A percentile compares a stretch with the other conserved stretches of the same genome.
Conservation (phyloP, 208 protist genomes). For the Trypanosoma mega region DNA sequence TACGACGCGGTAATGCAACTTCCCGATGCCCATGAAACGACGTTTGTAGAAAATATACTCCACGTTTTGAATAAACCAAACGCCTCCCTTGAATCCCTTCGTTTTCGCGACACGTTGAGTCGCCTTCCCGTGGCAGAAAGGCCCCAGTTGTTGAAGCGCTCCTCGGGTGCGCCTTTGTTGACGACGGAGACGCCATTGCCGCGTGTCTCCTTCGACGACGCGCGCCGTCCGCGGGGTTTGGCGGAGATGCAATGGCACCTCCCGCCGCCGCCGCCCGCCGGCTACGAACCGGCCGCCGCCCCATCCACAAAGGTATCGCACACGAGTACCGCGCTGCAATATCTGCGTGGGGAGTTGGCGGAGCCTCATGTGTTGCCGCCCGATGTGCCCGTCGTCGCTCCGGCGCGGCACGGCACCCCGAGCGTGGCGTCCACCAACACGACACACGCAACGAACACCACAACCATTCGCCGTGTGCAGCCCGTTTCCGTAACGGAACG, state of each 20-base stretch:
- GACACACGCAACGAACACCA: no score
- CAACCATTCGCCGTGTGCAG: no score
- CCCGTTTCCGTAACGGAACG: no score
- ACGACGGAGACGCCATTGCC: not conserved
- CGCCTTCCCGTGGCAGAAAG: not conserved
- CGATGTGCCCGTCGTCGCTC: no score
- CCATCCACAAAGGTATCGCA: no score
- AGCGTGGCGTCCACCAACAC: no score
- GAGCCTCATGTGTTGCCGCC: no score
- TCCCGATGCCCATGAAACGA: not conserved
- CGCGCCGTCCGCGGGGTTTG: not conserved
- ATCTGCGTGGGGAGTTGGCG: no score
- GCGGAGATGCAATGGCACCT: constrained; percentile 27
- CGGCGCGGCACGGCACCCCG: no score
- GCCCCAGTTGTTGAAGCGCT: not conserved
- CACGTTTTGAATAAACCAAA: constrained; percentile 2
- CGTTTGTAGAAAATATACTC: constrained; percentile 15
- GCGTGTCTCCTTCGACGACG: not conserved
- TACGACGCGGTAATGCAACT: constrained; percentile 21
- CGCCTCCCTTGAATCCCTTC: not conserved
- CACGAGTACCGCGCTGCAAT: no score
- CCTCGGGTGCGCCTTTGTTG: no score
- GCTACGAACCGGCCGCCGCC: no score
- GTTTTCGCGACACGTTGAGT: not conserved
- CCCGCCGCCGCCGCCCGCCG: not conserved